Evolutionary conservation across 1,139 yeast species (phyloP).

Genomic region (Taphrina wiesneri): DNA sequence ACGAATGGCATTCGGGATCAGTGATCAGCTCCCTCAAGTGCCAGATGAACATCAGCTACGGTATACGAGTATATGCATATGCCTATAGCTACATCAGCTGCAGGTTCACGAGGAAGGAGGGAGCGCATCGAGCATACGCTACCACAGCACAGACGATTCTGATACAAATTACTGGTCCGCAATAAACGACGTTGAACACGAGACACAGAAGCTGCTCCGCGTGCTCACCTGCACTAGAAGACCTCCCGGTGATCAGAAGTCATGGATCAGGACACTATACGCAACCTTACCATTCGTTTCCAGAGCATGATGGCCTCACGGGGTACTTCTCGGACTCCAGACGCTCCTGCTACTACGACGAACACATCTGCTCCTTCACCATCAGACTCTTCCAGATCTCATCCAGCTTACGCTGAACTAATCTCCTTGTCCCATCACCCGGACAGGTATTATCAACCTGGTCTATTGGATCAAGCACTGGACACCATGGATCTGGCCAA

Average conservation of each 20-base stretch:
- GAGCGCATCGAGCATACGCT: background rate
- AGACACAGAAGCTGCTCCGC: too few species aligned
- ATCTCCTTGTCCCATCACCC: background rate
- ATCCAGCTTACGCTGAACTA: background rate
- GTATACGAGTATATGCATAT: too few species aligned
- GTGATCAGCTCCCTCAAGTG: too few species aligned
- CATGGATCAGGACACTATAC: constrained; percentile 9
- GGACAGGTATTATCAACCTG: constrained; percentile 45
- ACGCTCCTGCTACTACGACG: background rate
- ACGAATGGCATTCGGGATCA: background rate
- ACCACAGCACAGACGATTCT: too few species aligned
- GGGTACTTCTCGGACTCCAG: background rate
- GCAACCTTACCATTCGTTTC: background rate
- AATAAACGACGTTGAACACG: too few species aligned
- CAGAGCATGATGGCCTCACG: constrained; percentile 6
- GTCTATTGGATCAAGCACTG: constrained; percentile 48
- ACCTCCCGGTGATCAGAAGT: background rate
- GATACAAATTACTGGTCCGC: too few species aligned
- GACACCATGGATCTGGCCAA: constrained; percentile 48
- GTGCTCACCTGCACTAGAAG: background rate
- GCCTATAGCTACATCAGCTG: too few species aligned
- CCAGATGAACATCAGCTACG: too few species aligned
- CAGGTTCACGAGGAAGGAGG: background rate
- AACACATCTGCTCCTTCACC: background rate
- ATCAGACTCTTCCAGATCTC: background rate